Evolutionary conservation across 192 early-diverging fungal species (phyloP), one percentile per base, ranked within the genome.

Genomic region (Backusella liffmaniae): DNA sequence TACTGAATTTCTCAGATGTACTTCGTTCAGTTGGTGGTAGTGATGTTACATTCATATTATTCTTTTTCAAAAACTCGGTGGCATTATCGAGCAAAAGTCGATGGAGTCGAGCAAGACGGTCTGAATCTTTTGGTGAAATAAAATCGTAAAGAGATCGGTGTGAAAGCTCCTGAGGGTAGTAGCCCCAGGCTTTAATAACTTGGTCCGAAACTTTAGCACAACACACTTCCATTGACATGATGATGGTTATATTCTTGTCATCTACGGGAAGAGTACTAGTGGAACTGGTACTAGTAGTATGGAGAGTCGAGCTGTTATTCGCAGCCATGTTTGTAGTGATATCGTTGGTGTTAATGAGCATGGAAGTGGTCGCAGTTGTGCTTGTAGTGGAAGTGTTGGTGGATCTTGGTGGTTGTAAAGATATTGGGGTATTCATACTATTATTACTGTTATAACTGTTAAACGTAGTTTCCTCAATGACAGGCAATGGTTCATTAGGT

Each of bases 191-290:
- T 5, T 79, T 80, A 18, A 79, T 82, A 1, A 83, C 83, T 51
- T 88, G 83, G 73, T 90, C 85, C 6, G 87, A 87, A 16, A 87
- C 83, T 26, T 83, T 78, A 1, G 88, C 88, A 67, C 87, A 90
- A 66, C 83, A 77, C 36, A 84, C 74, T 39, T 84, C 82, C 83
- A 86, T 85, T 10, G 88, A 85, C 70, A 90, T 72, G 71, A 88
- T 85, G 1, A 87, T 66, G 5, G 84, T 84, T 12, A 81, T 35
- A 16, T 49, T 41, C 0, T 49, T 69, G 16, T 75, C 32, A 6
- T 73, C 32, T 79, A 72, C 74, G 67, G 75, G 78, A 15, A 77
- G 77, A 72, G 72, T 71, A 75, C 70, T 80, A 51, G 74, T 36
- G 46, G 75, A 71, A 30, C 73, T 75, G 72, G 81, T 74, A 32